Conservation (phyloP, 306 rosid species). For the Albizia julibrissin region DNA sequence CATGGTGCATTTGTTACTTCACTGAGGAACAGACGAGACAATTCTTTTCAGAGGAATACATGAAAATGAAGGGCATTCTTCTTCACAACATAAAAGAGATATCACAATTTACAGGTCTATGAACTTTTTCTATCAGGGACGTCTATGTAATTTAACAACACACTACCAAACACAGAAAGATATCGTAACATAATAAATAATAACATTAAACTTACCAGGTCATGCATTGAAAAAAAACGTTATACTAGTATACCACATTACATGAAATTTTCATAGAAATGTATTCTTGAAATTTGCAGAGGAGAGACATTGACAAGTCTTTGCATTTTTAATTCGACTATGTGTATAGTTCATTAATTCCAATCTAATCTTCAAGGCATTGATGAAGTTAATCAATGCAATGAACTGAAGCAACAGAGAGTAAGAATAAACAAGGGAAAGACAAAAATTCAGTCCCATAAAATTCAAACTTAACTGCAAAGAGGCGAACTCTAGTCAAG, state of each 20-base stretch:
- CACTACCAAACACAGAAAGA: neutral
- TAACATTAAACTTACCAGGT: neutral
- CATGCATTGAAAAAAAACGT: neutral
- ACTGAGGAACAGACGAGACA: neutral
- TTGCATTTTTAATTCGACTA: neutral
- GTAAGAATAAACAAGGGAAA: neutral
- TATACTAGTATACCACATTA: neutral
- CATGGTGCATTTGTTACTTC: neutral
- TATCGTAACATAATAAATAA: neutral
- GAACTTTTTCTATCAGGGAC: neutral
- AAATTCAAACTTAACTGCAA: slow-evolving; percentile 4
- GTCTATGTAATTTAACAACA: neutral
- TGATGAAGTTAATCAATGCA: neutral
- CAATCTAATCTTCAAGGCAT: neutral
- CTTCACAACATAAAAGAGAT: neutral
- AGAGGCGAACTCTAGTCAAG: slow-evolving; percentile 18
- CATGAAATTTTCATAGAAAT: neutral
- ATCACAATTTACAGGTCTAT: neutral
- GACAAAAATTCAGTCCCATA: neutral
- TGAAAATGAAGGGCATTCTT: neutral
- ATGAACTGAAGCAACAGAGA: neutral
- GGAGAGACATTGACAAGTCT: neutral
- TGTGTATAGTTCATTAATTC: neutral
- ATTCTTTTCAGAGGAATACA: neutral
- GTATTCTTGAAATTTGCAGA: neutral